These are phyloP conservation scores for Thalassia testudinum DNA, from an alignment of 116 monocot genomes.

Conservation along the genomic window DNA sequence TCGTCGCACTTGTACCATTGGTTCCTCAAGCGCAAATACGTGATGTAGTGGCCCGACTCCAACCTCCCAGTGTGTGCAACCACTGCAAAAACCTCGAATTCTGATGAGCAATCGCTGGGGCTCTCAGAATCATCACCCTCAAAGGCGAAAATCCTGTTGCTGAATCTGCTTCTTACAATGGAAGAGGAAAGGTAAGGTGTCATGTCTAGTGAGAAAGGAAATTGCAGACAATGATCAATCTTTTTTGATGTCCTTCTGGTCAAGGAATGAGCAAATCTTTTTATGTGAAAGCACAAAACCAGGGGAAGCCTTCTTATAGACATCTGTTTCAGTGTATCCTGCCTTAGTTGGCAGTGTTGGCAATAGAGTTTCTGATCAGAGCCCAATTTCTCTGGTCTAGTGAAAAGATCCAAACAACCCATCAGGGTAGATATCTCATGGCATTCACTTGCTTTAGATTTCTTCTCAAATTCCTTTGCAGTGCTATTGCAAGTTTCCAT, in stretches of 20 bases:
- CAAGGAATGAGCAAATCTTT: conserved; percentile 48
- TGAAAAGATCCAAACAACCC: conserved; percentile 55
- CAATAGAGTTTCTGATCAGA: conserved; percentile 61
- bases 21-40: conserved; percentile 35
- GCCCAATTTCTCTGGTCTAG: conserved; percentile 54
- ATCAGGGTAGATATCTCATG: conserved; percentile 25
- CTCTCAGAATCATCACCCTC: conserved; percentile 38
- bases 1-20: conserved; percentile 78
- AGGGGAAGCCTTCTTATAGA: conserved; percentile 52
- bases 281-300: conserved; percentile 64
- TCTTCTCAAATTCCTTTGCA: neutral
- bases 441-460: conserved; percentile 3
- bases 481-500: conserved; percentile 18
- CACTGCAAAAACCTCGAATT: conserved; percentile 70
- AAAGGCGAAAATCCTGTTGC: conserved; percentile 49
- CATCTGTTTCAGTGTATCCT: conserved; percentile 66
- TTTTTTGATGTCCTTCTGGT: conserved; percentile 26
- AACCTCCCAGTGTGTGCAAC: conserved; percentile 47
- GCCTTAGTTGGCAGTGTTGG: conserved; percentile 36
- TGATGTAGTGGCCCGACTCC: conserved; percentile 61
- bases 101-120: conserved; percentile 22
- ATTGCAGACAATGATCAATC: conserved; percentile 44
- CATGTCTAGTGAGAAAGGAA: conserved; percentile 65
- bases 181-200: conserved; percentile 56
- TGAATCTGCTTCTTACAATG: conserved; percentile 38